These are phyloP conservation scores for Neurospora sp. DNA, from an alignment of 495 filamentous ascomycete genomes.

Conservation along the genomic window DNA sequence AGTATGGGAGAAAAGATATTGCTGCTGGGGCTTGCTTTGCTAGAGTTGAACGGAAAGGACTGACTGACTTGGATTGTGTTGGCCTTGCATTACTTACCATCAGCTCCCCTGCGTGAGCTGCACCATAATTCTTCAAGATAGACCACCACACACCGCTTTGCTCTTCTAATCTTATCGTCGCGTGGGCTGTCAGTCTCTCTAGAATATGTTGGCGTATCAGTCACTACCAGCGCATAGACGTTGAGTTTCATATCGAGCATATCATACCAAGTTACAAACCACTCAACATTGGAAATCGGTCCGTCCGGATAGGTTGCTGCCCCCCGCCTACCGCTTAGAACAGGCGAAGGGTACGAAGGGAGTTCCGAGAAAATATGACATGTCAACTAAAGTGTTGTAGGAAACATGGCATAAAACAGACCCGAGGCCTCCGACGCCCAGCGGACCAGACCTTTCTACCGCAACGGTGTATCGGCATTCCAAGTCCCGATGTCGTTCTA, in stretches of 20 bases:
- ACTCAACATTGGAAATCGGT: neutral
- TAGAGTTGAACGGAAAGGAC: neutral
- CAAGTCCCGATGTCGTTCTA: neutral
- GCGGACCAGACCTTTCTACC: neutral
- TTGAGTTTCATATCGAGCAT: neutral
- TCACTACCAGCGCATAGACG: neutral
- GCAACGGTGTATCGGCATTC: neutral
- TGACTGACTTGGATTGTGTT: neutral
- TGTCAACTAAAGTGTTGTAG: neutral
- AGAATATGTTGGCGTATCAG: neutral
- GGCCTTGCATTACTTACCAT: neutral
- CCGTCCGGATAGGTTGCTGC: neutral
- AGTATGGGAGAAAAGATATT: neutral
- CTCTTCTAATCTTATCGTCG: neutral
- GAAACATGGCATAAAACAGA: neutral
- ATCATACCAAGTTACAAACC: neutral
- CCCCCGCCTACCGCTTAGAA: neutral
- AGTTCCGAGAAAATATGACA: neutral
- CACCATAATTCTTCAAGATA: neutral
- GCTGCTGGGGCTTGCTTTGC: neutral
- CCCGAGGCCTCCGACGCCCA: neutral
- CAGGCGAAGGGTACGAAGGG: neutral
- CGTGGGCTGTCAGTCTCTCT: neutral
- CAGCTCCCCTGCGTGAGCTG: neutral
- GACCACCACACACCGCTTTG: neutral